These are phyloP conservation scores for Daldinia grandis DNA, from an alignment of 495 filamentous ascomycete genomes.

Conservation along the genomic window DNA sequence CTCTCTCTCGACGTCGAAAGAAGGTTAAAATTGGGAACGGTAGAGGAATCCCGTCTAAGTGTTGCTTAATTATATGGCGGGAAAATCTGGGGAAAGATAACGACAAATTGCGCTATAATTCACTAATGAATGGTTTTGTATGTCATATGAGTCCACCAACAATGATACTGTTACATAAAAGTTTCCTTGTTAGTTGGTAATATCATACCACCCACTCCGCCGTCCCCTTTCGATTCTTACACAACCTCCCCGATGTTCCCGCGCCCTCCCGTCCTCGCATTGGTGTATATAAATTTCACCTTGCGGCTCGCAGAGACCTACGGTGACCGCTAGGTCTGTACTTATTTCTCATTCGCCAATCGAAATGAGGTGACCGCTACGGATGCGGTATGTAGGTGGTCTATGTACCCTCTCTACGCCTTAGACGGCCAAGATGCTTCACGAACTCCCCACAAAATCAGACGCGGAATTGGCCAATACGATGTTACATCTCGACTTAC, in stretches of 20 bases:
- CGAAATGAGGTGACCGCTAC: neutral
- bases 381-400: neutral
- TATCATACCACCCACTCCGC: slow-evolving; percentile 14
- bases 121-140: neutral
- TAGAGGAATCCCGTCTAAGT: neutral
- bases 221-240: neutral
- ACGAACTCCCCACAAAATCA: slow-evolving; percentile 4
- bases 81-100: slow-evolving; percentile 29
- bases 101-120: slow-evolving; percentile 7
- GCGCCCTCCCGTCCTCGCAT: neutral
- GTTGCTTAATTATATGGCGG: slow-evolving; percentile 1
- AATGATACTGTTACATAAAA: slow-evolving; percentile 31
- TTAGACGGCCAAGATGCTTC: neutral
- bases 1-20: neutral
- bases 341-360: slow-evolving; percentile 8
- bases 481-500: neutral
- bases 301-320: slow-evolving; percentile 20
- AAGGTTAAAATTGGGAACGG: neutral
- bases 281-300: neutral
- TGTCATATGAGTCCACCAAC: neutral
- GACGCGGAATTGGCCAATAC: slow-evolving; percentile 1
- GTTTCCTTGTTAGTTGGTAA: slow-evolving; percentile 4
- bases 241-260: neutral
- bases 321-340: neutral
- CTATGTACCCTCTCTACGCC: neutral